Conservation (phyloP, 441 rosid species). For the Adansonia madagascariensis region DNA sequence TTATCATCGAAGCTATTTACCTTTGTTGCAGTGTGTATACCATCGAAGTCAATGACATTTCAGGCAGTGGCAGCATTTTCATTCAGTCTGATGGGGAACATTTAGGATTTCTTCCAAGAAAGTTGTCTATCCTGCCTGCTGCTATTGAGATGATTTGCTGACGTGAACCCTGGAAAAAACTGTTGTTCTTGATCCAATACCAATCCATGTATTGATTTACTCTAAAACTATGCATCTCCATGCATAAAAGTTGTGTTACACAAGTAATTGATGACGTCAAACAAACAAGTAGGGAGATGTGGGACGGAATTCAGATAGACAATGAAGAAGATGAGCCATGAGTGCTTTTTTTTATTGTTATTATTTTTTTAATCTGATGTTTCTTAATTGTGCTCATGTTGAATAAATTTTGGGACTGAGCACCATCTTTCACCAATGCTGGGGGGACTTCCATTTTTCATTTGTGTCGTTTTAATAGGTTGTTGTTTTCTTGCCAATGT, state of each 20-base stretch:
- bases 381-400: not conserved
- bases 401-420: not conserved
- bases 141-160: conserved; percentile 79
- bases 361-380: not conserved
- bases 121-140: conserved; percentile 68
- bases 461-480: not conserved
- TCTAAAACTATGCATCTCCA: conserved; percentile 25
- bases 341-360: not conserved
- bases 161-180: not conserved
- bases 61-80: conserved; percentile 48
- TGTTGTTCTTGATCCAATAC: not conserved
- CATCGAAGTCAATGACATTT: too few relatives aligned
- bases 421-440: not conserved
- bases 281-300: not conserved
- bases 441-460: not conserved
- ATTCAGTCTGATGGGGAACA: conserved; percentile 98
- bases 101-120: conserved; percentile 87
- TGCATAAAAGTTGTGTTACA: not conserved
- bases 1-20: too few relatives aligned
- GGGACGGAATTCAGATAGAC: not conserved
- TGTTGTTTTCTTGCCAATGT: conserved; percentile 1
- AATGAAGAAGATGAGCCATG: not conserved
- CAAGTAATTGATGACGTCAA: not conserved
- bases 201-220: conserved; percentile 19
- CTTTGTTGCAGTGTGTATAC: too few relatives aligned